Conservation (phyloP, 176 grass and related monocot genomes). For the Ananas comosus region DNA sequence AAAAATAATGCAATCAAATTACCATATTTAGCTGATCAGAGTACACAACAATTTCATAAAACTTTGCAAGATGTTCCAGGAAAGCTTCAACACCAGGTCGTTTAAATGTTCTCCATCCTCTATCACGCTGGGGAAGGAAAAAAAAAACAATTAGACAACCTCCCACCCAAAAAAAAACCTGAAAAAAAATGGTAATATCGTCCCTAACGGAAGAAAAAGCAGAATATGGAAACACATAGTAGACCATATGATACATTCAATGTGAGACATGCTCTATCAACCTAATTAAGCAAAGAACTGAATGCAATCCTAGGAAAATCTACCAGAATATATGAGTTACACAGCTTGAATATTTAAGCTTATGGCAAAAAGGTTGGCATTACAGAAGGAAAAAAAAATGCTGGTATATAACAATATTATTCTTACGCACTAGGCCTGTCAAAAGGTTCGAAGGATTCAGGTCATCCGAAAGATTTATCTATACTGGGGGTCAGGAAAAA, state of each 20-base stretch:
- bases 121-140: conserved; percentile 50
- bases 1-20: conserved; percentile 28
- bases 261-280: not conserved
- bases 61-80: conserved; percentile 54
- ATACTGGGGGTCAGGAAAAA: too few relatives aligned
- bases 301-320: not conserved
- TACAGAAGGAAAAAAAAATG: too few relatives aligned
- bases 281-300: not conserved
- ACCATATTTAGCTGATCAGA: conserved; percentile 84
- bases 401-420: too few relatives aligned
- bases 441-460: too few relatives aligned
- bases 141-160: conserved; percentile 15
- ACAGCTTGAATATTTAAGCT: not conserved
- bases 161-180: not conserved
- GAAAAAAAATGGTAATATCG: not conserved
- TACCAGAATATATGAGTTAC: not conserved
- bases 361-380: too few relatives aligned
- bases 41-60: conserved; percentile 89
- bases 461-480: too few relatives aligned
- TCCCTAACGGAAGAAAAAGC: not conserved
- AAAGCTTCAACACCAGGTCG: conserved; percentile 95
- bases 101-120: conserved; percentile 96
- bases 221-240: not conserved
- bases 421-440: too few relatives aligned
- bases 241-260: not conserved